Evolutionary conservation across 2,329 filamentous ascomycete genomes (phyloP), one percentile per base, ranked within the genome.

Genomic region (Xylariales sp.): DNA sequence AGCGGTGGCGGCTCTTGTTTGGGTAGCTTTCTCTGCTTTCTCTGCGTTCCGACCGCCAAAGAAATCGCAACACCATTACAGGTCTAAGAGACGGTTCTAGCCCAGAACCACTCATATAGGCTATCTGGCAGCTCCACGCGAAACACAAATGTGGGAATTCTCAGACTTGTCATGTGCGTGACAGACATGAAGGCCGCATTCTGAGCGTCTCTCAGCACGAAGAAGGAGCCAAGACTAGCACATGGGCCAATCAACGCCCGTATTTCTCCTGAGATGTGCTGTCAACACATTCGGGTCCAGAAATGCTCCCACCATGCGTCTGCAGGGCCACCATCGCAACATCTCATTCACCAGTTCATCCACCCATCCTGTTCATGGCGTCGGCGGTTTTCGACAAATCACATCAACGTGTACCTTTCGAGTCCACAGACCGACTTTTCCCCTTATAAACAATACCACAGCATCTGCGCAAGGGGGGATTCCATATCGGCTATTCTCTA

Each of bases 281-380:
- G 36, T 31, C 36, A 28, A 15, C 15, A 8, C 18, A 19, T 11
- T 31, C 19, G 27, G 16, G 24, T 15, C 18, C 27, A 16, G 27
- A 20, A 20, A 14, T n/a, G 24, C 25, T 39, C 29, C 36, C 16
- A 31, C 16, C 24, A 12, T 18, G 11, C 9, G n/a, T 11, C 4
- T 16, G 15, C 22, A 9, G 22, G 15, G 22, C 22, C 15, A 24
- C n/a, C 35, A 19, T 39, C n/a, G 24, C 36, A 27, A 39, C 24
- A 39, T 16, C 36, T 39, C 36, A 39, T 39, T 29, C 25, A 21
- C 18, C 36, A 31, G 16, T 31, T 31, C 36, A 39, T 27, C 29
- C 36, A 39, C 36, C 36, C 27, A 31, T 31, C 14, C 15, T 31
- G 24, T 6, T 20, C 14, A 18, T 31, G 21, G 36, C 19, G 36